Evolutionary conservation across 495 filamentous ascomycete genomes (phyloP), one percentile per base, ranked within the genome.

Genomic region (Podospora sp.): DNA sequence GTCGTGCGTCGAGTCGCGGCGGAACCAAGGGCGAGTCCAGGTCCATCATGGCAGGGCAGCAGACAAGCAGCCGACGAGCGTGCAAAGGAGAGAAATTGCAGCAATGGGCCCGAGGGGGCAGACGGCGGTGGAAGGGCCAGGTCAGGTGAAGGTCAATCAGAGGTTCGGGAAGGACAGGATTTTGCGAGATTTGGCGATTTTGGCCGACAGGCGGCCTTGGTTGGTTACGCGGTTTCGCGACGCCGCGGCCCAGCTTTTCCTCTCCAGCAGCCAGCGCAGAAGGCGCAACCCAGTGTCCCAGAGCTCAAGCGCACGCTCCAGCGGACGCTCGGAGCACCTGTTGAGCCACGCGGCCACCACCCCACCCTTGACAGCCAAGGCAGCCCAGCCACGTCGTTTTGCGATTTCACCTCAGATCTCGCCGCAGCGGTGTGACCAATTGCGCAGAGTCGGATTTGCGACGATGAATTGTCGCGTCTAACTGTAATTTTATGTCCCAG

Each of bases 221-320:
- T 71, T 71, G 69, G 69, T 73, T 74, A 76, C 73, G 76, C 74
- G 74, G 26, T 72, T 75, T 70, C 72, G 76, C 75, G 74, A 73
- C 74, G 68, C 71, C 70, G 71, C 69, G 61, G 68, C 74, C 62
- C 51, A 55, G 35, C 62, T 21, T 52, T 14, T 55, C 20, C 62
- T 22, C 63, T 65, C 53, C 35, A n/a, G 36, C 60, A 33, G 58
- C 8, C 61, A 36, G 27, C 49, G 63, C 57, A 46, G 36, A 35
- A 16, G 20, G 60, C 33, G 36, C 35, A 57, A 25, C 24, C 49
- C 53, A 59, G 21, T 14, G 8, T 6, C 36, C 29, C 11, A 35
- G 18, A n/a, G 1, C 24, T 25, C 51, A 25, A 49, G 61, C 40
- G 58, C 58, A 22, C 36, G 20, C 16, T 24, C 21, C 12, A 46